A percentile compares a stretch with the other conserved stretches of the same genome.
Conservation (phyloP, 495 filamentous ascomycete species). For the Peziza echinospora region DNA sequence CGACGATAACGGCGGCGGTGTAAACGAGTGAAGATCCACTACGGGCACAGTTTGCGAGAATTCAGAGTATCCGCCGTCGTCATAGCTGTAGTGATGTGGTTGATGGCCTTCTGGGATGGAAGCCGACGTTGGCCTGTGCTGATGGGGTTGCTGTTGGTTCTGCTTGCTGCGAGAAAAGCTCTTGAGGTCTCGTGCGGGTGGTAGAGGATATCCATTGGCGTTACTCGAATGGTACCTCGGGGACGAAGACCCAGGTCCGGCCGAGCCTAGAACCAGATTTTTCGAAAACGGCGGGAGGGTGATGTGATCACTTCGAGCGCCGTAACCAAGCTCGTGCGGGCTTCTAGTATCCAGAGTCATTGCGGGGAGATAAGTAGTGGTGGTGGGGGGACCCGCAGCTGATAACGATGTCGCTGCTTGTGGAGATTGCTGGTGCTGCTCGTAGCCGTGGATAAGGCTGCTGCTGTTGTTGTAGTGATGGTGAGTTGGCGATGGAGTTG, state of each 20-base stretch:
- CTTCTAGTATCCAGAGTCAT: not conserved
- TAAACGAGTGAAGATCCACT: not conserved
- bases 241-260: not conserved
- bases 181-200: not conserved
- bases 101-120: no score
- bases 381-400: no score
- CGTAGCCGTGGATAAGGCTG: not conserved
- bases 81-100: not conserved
- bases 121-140: no score
- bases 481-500: not conserved
- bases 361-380: no score
- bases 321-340: not conserved
- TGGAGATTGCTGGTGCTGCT: not conserved
- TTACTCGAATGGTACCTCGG: not conserved
- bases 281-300: not conserved
- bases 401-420: not conserved
- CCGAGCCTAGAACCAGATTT: not conserved
- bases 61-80: not conserved
- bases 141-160: not conserved
- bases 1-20: not conserved
- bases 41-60: not conserved
- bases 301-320: not conserved
- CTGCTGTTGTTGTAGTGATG: no score
- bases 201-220: not conserved
- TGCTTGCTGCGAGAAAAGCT: not conserved